A percentile compares a stretch with the other conserved stretches of the same genome.
These are phyloP conservation scores for Neoboletus subvelutipes DNA, from an alignment of 768 basidiomycete species.

Conservation along the genomic window DNA sequence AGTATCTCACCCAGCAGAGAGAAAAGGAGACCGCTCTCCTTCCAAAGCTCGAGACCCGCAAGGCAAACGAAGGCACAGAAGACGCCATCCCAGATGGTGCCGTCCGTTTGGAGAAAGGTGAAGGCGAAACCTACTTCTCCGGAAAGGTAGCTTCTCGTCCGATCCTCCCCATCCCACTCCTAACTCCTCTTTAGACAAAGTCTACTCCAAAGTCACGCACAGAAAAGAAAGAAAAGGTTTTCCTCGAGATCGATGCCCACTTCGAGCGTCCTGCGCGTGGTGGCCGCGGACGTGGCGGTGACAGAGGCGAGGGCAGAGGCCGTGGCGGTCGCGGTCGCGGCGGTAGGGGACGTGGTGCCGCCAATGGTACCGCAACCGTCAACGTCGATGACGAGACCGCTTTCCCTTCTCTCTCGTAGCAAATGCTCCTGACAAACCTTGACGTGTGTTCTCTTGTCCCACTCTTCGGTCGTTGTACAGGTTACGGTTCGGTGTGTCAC, in stretches of 20 bases:
- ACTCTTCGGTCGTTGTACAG: conserved; percentile 10
- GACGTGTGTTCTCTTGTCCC: conserved; percentile 4
- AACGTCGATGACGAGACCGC: conserved; percentile 82
- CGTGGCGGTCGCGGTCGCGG: conserved; percentile 45
- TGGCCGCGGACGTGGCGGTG: conserved; percentile 49
- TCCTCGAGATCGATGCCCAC: conserved; percentile 87
- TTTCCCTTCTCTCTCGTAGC: conserved; percentile 82
- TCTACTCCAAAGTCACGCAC: conserved; percentile 59
- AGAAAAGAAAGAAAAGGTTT: conserved; percentile 90
- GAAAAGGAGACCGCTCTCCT: conserved; percentile 54
- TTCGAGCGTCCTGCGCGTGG: conserved; percentile 82
- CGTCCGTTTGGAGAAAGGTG: conserved; percentile 61
- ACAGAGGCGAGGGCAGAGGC: conserved; percentile 50
- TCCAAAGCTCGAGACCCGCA: conserved; percentile 75
- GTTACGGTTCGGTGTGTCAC: conserved; percentile 10
- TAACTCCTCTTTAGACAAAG: conserved; percentile 51
- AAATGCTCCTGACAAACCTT: conserved; percentile 7
- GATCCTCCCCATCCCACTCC: background rate
- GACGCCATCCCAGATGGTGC: conserved; percentile 70
- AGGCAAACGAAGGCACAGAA: conserved; percentile 80
- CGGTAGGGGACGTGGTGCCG: conserved; percentile 44
- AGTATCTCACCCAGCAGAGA: conserved; percentile 84
- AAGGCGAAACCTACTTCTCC: conserved; percentile 76
- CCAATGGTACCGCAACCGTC: conserved; percentile 43
- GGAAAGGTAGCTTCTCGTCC: conserved; percentile 68